Evolutionary conservation across 2,329 filamentous ascomycete species (phyloP).

Genomic region (Colletotrichum liriopes): DNA sequence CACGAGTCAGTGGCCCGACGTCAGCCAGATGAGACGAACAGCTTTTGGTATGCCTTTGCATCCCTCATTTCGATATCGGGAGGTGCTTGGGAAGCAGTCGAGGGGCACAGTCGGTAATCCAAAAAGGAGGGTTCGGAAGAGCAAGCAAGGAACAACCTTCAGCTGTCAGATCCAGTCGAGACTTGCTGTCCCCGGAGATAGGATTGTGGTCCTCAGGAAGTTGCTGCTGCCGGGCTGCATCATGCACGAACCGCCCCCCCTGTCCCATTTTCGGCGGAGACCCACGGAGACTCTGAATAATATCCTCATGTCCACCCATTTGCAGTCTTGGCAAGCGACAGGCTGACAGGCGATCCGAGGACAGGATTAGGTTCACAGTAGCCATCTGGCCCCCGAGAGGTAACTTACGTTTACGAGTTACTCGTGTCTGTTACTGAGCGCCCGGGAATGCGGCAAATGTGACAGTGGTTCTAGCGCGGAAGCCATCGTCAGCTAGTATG

Average conservation of each 20-base stretch:
- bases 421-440: background rate
- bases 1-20: conserved; percentile 36
- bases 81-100: background rate
- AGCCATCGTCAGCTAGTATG: background rate
- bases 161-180: conserved; percentile 1
- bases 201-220: background rate
- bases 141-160: conserved; percentile 28
- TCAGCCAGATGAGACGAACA: conserved; percentile 33
- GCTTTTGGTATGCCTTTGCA: conserved; percentile 9
- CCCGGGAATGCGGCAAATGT: conserved; percentile 21
- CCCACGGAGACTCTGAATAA: conserved; percentile 39
- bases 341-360: background rate
- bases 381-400: background rate
- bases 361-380: background rate
- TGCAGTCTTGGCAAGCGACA: conserved; percentile 30
- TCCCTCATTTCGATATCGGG: background rate
- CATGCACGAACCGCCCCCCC: conserved; percentile 19
- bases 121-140: background rate
- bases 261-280: conserved; percentile 30
- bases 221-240: conserved; percentile 18
- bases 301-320: conserved; percentile 39
- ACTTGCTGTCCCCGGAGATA: conserved; percentile 7
- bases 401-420: background rate
- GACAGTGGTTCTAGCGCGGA: conserved; percentile 3
- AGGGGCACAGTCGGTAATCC: background rate